Evolutionary conservation across 768 basidiomycete genomes (phyloP).

Genomic region (Suillus clintonianus): DNA sequence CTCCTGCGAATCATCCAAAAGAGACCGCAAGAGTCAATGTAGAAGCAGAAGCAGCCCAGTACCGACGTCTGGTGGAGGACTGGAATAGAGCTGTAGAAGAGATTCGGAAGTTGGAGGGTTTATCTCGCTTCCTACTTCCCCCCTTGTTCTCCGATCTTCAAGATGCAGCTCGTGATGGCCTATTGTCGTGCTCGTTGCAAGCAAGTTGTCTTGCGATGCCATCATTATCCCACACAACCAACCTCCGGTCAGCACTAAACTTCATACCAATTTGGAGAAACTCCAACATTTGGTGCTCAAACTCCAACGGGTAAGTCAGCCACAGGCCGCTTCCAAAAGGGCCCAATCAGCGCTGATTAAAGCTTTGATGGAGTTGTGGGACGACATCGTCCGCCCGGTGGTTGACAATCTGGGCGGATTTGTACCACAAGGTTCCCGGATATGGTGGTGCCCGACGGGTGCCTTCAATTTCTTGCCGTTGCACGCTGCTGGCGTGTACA

Average conservation of each 20-base stretch:
- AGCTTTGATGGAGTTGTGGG: background rate
- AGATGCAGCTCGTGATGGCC: slow-evolving; percentile 6
- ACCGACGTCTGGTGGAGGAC: background rate
- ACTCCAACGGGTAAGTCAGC: no score
- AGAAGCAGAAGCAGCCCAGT: background rate
- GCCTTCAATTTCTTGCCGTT: slow-evolving; percentile 10
- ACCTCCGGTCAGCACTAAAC: background rate
- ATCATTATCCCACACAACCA: slow-evolving; percentile 5
- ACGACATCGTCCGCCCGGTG: background rate
- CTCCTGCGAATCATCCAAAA: background rate
- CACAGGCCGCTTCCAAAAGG: no score
- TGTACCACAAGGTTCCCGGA: background rate
- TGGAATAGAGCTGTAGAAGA: slow-evolving; percentile 14
- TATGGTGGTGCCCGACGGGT: slow-evolving; percentile 12
- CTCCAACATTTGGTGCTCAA: background rate
- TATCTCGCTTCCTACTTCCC: slow-evolving; percentile 14
- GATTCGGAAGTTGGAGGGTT: slow-evolving; percentile 14
- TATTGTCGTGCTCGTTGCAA: slow-evolving; percentile 4
- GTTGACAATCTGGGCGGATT: background rate
- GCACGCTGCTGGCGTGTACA: slow-evolving; percentile 10
- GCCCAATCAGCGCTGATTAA: background rate
- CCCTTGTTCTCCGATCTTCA: slow-evolving; percentile 8
- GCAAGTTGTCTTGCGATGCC: slow-evolving; percentile 12
- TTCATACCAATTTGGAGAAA: background rate
- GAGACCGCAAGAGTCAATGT: background rate